Base-by-base conservation (phyloP, 108 stramenopile genomes). In the Nitzschia sp. region DNA sequence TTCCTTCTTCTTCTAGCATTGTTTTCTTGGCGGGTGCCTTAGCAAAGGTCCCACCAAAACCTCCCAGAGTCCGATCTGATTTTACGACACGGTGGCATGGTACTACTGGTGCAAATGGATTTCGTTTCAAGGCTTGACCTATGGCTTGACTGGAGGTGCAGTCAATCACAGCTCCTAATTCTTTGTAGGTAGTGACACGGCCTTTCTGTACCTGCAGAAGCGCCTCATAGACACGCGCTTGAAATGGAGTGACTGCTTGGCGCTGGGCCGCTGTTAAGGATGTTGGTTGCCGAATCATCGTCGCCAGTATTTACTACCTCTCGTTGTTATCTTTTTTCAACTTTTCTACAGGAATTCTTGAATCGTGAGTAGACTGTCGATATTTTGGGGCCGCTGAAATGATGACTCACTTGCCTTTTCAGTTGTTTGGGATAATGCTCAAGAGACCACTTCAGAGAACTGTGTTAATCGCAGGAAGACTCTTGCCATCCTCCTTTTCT, bases 41-140 rank as follows among this genome's bases (percentile, higher is more conserved):
- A 22, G 53, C 41, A 22, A 68, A 68, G 22, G 38, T 34, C 6
- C 71, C 77, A 1, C 27, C 21, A 55, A 72, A 78, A 21, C 77
- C 77, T n/a, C 77, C 70, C 27, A 78, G 21, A 1, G 58, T 52
- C 13, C 29, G 21, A 30, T 67, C 57, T 11, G 54, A 28, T 19
- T 50, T 53, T 17, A 78, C 71, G 19, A 78, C 78, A 0, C 78
- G 72, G 45, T 79, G 78, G 45, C 78, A 79, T 9, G 78, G 78
- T 13, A 79, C 60, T n/a, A 23, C 26, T 6, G 78, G 78, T 30
- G 72, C 67, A 59, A 60, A 79, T 16, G 78, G 78, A 69, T 79
- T 79, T 15, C 62, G 59, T 22, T 55, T 59, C 35, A 79, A 33
- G 5, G 78, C 78, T 57, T 69, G 70, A 33, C 78, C 78, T 9